These are phyloP conservation scores for Fonsecaea monophora DNA, from an alignment of 2,329 filamentous ascomycete genomes.

Conservation along the genomic window DNA sequence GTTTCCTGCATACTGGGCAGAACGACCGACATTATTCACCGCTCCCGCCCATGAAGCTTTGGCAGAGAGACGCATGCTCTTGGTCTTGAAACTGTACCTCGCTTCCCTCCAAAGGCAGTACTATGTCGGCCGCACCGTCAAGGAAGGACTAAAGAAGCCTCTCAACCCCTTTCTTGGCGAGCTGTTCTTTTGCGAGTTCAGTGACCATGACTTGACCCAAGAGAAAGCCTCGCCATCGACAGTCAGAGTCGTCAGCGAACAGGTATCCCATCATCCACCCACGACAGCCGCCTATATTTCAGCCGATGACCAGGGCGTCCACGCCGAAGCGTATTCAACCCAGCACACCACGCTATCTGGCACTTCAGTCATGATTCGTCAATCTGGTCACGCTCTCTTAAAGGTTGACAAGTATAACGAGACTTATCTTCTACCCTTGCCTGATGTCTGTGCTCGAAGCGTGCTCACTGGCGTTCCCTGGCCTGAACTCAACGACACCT, in stretches of 20 bases:
- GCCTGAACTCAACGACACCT: conserved; percentile 43
- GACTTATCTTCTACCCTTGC: conserved; percentile 37
- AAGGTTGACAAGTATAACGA: conserved; percentile 40
- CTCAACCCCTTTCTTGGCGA: conserved; percentile 40
- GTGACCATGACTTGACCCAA: conserved; percentile 31
- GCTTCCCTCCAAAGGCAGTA: conserved; percentile 87
- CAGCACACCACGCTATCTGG: conserved; percentile 34
- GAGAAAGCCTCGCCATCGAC: conserved; percentile 32
- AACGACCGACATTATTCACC: conserved; percentile 77
- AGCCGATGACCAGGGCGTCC: conserved; percentile 36
- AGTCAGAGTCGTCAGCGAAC: conserved; percentile 37
- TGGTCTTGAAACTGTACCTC: conserved; percentile 94
- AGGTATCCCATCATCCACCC: conserved; percentile 40
- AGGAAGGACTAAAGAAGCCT: conserved; percentile 39
- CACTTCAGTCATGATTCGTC: conserved; percentile 35
- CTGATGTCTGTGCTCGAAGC: conserved; percentile 35
- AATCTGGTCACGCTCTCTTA: conserved; percentile 36
- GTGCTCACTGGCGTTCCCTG: conserved; percentile 56
- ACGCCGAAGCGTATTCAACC: conserved; percentile 37
- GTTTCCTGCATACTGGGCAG: conserved; percentile 73
- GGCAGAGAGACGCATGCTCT: conserved; percentile 78
- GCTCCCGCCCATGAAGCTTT: conserved; percentile 81
- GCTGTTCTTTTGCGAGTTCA: conserved; percentile 38
- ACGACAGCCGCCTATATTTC: conserved; percentile 40
- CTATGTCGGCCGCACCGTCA: conserved; percentile 47